A percentile compares a stretch with the other conserved stretches of the same genome.
Evolutionary conservation across 257 asterid genomes (phyloP).

Genomic region (Orobanche coerulescens): DNA sequence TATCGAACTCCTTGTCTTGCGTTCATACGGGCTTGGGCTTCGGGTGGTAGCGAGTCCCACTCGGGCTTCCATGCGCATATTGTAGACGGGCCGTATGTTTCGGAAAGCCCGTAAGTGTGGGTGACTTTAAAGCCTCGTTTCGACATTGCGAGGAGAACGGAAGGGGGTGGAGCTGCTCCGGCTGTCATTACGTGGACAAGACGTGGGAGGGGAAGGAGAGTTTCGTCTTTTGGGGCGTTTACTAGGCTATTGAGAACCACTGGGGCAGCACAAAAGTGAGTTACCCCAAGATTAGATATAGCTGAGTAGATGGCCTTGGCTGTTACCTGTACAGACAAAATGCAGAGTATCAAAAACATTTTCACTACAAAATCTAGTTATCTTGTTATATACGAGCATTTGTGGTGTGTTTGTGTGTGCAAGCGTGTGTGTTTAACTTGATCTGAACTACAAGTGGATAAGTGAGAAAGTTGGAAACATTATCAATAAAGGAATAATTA

Average conservation of each 20-base stretch:
- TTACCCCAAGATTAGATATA: constrained; percentile 48
- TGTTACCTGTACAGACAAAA: constrained; percentile 35
- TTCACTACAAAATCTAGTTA: neutral
- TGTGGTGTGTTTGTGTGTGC: too few relatives aligned
- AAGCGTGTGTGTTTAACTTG: neutral
- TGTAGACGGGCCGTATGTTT: constrained; percentile 66
- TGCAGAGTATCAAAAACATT: neutral
- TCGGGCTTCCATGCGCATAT: constrained; percentile 69
- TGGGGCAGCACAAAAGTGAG: constrained; percentile 77
- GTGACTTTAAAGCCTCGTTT: constrained; percentile 52
- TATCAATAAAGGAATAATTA: neutral
- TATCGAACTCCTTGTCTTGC: constrained; percentile 62
- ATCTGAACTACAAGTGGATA: neutral
- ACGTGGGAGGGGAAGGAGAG: constrained; percentile 58
- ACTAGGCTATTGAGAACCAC: constrained; percentile 62
- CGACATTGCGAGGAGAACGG: constrained; percentile 51
- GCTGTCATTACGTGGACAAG: constrained; percentile 60
- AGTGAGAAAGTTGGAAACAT: neutral
- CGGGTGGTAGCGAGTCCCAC: constrained; percentile 56
- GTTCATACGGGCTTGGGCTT: constrained; percentile 51
- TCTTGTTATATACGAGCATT: too few relatives aligned
- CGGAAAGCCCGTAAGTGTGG: constrained; percentile 70
- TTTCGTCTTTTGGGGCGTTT: constrained; percentile 44
- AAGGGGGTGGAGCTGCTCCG: constrained; percentile 72
- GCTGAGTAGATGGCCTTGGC: constrained; percentile 60